A percentile compares a stretch with the other conserved stretches of the same genome.
These are phyloP conservation scores for Jacaranda copaia DNA, from an alignment of 257 asterid genomes.

Conservation along the genomic window DNA sequence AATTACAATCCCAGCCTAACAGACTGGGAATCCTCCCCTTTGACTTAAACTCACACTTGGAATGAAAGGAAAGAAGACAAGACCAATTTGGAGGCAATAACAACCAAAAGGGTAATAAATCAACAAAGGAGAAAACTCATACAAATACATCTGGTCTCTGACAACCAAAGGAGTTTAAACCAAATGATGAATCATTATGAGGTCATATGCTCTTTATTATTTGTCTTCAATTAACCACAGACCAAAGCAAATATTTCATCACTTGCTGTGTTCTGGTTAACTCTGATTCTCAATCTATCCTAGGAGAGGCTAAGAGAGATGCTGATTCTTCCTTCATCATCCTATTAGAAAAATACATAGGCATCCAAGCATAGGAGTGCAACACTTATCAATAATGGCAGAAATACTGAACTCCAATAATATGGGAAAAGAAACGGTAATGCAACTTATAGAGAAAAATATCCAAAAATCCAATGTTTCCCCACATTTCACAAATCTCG, in stretches of 20 bases:
- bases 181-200: conserved; percentile 2
- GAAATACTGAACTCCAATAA: not conserved
- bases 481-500: conserved; percentile 5
- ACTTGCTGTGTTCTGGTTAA: not conserved
- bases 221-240: not conserved
- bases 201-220: not conserved
- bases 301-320: not conserved
- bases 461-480: not conserved
- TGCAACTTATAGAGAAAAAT: not conserved
- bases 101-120: not conserved
- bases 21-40: not conserved
- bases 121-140: not conserved
- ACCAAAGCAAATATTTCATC: not conserved
- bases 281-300: conserved; percentile 19
- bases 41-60: not conserved
- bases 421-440: not conserved
- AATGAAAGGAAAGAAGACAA: not conserved
- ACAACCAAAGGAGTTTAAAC: not conserved
- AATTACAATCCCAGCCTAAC: conserved; percentile 3
- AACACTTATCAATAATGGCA: not conserved
- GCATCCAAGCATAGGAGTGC: not conserved
- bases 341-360: not conserved
- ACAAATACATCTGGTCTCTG: not conserved
- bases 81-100: not conserved
- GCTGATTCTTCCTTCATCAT: not conserved